phyloP scores from a whole-genome alignment of 2,329 filamentous ascomycete species.

The Cytospora chrysosperma region DNA sequence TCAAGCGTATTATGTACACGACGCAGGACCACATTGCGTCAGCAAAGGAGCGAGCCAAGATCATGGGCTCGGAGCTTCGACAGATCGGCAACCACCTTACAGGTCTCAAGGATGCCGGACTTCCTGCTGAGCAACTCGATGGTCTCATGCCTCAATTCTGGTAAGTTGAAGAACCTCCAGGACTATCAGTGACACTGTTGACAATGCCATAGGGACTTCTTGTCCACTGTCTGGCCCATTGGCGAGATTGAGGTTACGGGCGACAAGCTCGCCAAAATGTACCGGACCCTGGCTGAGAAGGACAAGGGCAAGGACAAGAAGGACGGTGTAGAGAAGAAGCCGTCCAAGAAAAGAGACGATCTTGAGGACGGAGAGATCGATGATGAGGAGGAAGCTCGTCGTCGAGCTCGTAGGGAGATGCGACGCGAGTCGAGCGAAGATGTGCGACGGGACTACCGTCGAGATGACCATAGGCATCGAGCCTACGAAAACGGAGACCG shows the following conservation, averaged over 20 bases:
- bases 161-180: constrained; percentile 27
- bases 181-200: constrained; percentile 18
- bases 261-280: constrained; percentile 38
- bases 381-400: constrained; percentile 36
- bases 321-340: constrained; percentile 29
- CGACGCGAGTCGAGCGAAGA: constrained; percentile 27
- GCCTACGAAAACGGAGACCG: constrained; percentile 34
- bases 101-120: constrained; percentile 33
- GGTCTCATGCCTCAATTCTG: constrained; percentile 39
- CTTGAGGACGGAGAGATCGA: constrained; percentile 40
- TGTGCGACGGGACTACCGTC: constrained; percentile 33
- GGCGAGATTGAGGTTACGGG: constrained; percentile 39
- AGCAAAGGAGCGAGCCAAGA: constrained; percentile 36
- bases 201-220: constrained; percentile 35
- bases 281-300: constrained; percentile 35
- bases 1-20: constrained; percentile 39
- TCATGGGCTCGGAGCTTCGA: constrained; percentile 38
- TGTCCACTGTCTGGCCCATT: constrained; percentile 41
- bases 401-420: constrained; percentile 22
- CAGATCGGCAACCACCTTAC: constrained; percentile 38
- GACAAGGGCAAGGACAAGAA: constrained; percentile 30
- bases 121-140: constrained; percentile 33
- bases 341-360: constrained; percentile 32
- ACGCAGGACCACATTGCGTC: constrained; percentile 33
- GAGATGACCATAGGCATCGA: constrained; percentile 31